These are phyloP conservation scores for Gremmenia infestans DNA, from an alignment of 2,329 filamentous ascomycete species.

Conservation along the genomic window DNA sequence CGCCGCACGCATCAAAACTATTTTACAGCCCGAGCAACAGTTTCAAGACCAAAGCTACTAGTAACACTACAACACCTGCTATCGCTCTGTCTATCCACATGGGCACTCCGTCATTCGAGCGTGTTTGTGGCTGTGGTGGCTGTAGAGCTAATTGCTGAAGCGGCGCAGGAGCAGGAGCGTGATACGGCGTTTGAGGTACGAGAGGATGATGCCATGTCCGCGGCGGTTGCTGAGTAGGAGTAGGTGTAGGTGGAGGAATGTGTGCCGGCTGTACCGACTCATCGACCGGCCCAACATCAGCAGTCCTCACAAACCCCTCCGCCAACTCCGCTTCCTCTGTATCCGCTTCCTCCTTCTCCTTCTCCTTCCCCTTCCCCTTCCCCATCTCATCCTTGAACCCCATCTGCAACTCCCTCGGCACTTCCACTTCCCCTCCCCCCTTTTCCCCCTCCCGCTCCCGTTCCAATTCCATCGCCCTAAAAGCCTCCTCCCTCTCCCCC, in stretches of 20 bases:
- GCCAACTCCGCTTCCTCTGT: slow-evolving; percentile 47
- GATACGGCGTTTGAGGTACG: background rate
- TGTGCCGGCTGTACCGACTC: background rate
- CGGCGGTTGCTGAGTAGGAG: background rate
- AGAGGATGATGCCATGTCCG: background rate
- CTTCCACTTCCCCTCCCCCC: slow-evolving; percentile 35
- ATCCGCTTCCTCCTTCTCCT: slow-evolving; percentile 1
- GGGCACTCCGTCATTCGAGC: slow-evolving; percentile 50
- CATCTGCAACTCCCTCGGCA: slow-evolving; percentile 53
- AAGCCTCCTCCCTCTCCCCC: slow-evolving; percentile 59
- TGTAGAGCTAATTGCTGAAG: slow-evolving; percentile 15
- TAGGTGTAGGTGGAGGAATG: slow-evolving; percentile 16
- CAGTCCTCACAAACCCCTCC: slow-evolving; percentile 55
- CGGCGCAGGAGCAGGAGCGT: background rate
- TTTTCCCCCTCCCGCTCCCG: slow-evolving; percentile 27
- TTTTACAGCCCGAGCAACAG: slow-evolving; percentile 30
- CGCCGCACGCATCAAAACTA: no score
- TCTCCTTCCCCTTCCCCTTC: slow-evolving; percentile 29
- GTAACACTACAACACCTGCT: slow-evolving; percentile 61
- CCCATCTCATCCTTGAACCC: slow-evolving; percentile 69
- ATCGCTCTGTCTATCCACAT: slow-evolving; percentile 81
- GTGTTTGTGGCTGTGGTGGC: slow-evolving; percentile 4
- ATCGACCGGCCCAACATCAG: slow-evolving; percentile 16
- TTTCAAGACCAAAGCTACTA: slow-evolving; percentile 65
- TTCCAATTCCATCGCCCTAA: slow-evolving; percentile 36